Conservation (phyloP, 2,329 filamentous ascomycete genomes). For the Colletotrichum magnum region DNA sequence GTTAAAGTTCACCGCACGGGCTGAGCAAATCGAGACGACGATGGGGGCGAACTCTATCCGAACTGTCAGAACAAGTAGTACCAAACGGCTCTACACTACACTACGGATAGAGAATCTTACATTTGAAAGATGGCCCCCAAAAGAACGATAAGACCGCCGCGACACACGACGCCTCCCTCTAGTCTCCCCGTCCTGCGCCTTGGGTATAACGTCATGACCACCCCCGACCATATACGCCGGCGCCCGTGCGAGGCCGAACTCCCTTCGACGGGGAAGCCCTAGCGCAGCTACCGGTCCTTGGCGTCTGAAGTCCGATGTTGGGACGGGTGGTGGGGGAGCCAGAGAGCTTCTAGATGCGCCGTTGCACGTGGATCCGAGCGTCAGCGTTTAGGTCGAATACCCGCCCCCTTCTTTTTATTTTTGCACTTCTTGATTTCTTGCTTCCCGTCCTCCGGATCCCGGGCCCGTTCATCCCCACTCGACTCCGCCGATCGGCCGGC, state of each 20-base stretch:
- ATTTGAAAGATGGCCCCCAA: not conserved
- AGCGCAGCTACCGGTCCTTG: slow-evolving; percentile 17
- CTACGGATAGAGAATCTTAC: too few species aligned
- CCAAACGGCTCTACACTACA: too few species aligned
- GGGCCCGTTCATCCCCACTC: not conserved
- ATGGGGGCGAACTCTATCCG: not conserved
- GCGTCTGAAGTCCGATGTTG: not conserved
- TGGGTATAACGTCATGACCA: not conserved
- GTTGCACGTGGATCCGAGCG: slow-evolving; percentile 22
- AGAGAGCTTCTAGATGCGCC: not conserved
- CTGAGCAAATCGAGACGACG: not conserved
- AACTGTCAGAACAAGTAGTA: not conserved
- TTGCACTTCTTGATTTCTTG: not conserved
- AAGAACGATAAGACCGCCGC: too few species aligned
- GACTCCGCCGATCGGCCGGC: slow-evolving; percentile 9
- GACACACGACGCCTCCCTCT: not conserved
- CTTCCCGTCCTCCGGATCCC: not conserved
- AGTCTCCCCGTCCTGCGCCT: not conserved
- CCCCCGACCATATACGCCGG: not conserved
- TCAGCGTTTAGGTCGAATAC: not conserved
- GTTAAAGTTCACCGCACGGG: not conserved
- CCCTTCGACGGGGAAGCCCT: not conserved
- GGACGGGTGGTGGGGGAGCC: not conserved
- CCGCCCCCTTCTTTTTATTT: too few species aligned
- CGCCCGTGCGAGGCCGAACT: not conserved